Evolutionary conservation across 2,329 filamentous ascomycete genomes (phyloP).

Genomic region (Colletotrichum salicis): DNA sequence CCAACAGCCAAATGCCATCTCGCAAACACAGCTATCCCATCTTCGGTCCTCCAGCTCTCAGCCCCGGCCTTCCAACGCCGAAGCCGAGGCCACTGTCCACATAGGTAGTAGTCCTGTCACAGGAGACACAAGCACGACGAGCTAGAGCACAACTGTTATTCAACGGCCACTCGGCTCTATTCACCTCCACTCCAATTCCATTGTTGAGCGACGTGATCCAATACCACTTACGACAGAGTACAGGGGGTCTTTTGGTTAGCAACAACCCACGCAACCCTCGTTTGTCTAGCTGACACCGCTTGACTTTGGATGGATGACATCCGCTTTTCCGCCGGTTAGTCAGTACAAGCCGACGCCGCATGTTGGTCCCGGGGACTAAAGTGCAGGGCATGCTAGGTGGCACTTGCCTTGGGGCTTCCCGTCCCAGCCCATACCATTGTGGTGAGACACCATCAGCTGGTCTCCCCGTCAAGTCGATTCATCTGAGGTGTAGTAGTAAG

Average conservation of each 20-base stretch:
- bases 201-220: not conserved
- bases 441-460: slow-evolving; percentile 33
- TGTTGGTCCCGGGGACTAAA: slow-evolving; percentile 1
- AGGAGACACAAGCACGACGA: not conserved
- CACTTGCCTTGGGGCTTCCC: slow-evolving; percentile 19
- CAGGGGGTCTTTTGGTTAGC: not conserved
- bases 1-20: slow-evolving; percentile 25
- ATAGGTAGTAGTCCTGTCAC: not conserved
- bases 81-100: slow-evolving; percentile 5
- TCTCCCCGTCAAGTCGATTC: slow-evolving; percentile 13
- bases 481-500: slow-evolving; percentile 3
- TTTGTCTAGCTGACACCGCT: not conserved
- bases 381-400: slow-evolving; percentile 4
- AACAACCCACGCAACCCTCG: not conserved
- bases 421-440: slow-evolving; percentile 18
- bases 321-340: not conserved
- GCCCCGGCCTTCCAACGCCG: slow-evolving; percentile 1
- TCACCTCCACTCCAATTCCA: not conserved
- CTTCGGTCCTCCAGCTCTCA: slow-evolving; percentile 9
- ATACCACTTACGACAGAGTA: not conserved
- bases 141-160: not conserved
- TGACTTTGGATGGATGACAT: not conserved
- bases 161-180: not conserved
- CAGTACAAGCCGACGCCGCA: slow-evolving; percentile 4
- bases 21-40: slow-evolving; percentile 24